Percentiles rank a stretch among this genome's conserved stretches.
These are phyloP conservation scores for Plantago major DNA, from an alignment of 257 asterid species.

Conservation along the genomic window DNA sequence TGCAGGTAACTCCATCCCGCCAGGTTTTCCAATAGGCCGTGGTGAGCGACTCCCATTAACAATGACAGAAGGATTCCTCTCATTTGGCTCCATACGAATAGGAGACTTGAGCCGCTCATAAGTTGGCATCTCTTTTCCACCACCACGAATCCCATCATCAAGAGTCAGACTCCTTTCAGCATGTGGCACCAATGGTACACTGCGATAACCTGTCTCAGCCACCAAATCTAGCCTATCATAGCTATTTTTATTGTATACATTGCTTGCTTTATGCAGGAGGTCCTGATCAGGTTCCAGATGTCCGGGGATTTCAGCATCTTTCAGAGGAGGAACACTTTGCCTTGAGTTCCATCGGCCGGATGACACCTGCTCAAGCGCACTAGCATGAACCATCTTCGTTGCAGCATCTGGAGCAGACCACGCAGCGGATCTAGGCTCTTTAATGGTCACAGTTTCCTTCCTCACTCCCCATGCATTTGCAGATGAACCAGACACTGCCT, in stretches of 20 bases:
- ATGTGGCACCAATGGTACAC: conserved; percentile 33
- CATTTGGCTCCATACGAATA: conserved; percentile 35
- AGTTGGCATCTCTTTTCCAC: conserved; percentile 36
- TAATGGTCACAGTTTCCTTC: conserved; percentile 49
- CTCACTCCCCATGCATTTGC: conserved; percentile 85
- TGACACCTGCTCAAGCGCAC: conserved; percentile 90
- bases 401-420: conserved; percentile 78
- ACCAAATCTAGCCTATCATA: conserved; percentile 32
- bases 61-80: conserved; percentile 30
- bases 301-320: conserved; percentile 44
- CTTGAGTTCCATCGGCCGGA: conserved; percentile 92
- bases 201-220: conserved; percentile 30
- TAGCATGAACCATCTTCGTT: conserved; percentile 76
- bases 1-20: conserved; percentile 39
- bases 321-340: conserved; percentile 38
- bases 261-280: conserved; percentile 26
- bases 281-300: conserved; percentile 36
- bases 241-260: conserved; percentile 24
- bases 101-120: conserved; percentile 41
- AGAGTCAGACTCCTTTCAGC: conserved; percentile 47
- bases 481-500: conserved; percentile 43
- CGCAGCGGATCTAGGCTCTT: conserved; percentile 53
- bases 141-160: conserved; percentile 41
- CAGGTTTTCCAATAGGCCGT: conserved; percentile 29
- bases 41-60: conserved; percentile 30